Conservation (phyloP, 1,284 basidiomycete genomes). For the Tilletiopsis washingtonensis region DNA sequence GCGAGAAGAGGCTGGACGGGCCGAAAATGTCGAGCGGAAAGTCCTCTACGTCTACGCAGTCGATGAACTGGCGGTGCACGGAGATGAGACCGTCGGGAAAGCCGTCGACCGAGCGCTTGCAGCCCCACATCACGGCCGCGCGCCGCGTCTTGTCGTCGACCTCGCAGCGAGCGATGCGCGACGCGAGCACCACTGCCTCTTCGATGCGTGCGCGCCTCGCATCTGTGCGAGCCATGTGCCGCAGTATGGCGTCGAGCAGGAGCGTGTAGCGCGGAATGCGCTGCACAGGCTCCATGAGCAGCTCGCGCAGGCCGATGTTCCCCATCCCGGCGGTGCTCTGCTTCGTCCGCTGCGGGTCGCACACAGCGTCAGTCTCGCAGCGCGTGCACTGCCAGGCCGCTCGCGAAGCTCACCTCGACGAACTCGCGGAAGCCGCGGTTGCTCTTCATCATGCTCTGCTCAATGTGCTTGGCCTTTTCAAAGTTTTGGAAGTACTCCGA, state of each 20-base stretch:
- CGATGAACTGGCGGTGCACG: conserved; percentile 76
- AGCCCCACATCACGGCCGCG: conserved; percentile 78
- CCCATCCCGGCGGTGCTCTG: conserved; percentile 71
- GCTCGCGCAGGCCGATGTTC: conserved; percentile 72
- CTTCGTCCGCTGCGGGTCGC: conserved; percentile 65
- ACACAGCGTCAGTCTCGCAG: conserved; percentile 1
- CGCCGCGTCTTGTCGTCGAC: conserved; percentile 82
- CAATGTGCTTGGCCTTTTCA: conserved; percentile 83
- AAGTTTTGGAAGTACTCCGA: conserved; percentile 82
- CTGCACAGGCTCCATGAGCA: conserved; percentile 99
- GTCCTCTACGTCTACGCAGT: conserved; percentile 90
- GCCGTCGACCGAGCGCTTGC: conserved; percentile 75
- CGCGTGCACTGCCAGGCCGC: too few species aligned
- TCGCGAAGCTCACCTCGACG: conserved; percentile 74
- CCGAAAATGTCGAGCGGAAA: conserved; percentile 53
- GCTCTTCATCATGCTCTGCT: conserved; percentile 71
- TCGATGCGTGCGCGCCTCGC: conserved; percentile 55
- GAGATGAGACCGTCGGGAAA: conserved; percentile 60
- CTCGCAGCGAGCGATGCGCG: conserved; percentile 84
- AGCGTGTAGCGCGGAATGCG: conserved; percentile 92
- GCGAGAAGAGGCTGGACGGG: conserved; percentile 12
- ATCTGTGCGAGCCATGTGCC: conserved; percentile 28
- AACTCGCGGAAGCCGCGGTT: conserved; percentile 68
- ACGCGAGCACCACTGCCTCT: conserved; percentile 80
- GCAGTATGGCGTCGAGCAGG: conserved; percentile 61